phyloP scores from a whole-genome alignment of 345 rosid species.

The Brassica nigra region DNA sequence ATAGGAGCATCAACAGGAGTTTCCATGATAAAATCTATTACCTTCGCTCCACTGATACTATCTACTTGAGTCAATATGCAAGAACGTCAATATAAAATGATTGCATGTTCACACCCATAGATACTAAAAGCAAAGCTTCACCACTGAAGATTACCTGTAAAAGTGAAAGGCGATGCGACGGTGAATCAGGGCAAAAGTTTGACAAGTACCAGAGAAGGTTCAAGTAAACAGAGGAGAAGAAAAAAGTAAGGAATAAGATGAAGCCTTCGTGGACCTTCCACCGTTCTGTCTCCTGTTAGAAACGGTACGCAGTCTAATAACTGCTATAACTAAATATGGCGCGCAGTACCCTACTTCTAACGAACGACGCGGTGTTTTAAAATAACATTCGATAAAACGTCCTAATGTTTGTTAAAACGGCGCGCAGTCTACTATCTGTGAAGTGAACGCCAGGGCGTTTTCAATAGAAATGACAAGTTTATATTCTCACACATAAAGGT shows the following conservation, averaged over 20 bases:
- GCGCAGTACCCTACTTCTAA: neutral
- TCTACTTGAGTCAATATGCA: constrained; percentile 7
- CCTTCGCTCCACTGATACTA: neutral
- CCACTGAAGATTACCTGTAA: neutral
- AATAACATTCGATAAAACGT: neutral
- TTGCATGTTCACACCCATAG: neutral
- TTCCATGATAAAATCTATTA: constrained; percentile 52
- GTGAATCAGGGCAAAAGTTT: neutral
- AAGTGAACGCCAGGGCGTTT: neutral
- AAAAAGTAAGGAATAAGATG: neutral
- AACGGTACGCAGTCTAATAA: neutral
- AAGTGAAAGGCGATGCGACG: neutral
- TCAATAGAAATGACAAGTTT: neutral
- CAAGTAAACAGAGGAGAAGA: neutral
- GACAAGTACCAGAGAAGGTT: neutral
- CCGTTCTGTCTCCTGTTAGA: neutral
- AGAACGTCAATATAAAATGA: neutral
- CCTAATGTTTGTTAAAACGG: neutral
- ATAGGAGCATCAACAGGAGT: constrained; percentile 46
- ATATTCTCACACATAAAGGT: constrained; percentile 3
- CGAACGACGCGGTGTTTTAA: neutral
- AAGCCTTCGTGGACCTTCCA: neutral
- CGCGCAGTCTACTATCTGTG: neutral
- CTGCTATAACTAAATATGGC: neutral
- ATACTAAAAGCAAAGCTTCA: neutral